These are phyloP conservation scores for Geoglossum glabrum DNA, from an alignment of 495 filamentous ascomycete genomes.

Conservation along the genomic window DNA sequence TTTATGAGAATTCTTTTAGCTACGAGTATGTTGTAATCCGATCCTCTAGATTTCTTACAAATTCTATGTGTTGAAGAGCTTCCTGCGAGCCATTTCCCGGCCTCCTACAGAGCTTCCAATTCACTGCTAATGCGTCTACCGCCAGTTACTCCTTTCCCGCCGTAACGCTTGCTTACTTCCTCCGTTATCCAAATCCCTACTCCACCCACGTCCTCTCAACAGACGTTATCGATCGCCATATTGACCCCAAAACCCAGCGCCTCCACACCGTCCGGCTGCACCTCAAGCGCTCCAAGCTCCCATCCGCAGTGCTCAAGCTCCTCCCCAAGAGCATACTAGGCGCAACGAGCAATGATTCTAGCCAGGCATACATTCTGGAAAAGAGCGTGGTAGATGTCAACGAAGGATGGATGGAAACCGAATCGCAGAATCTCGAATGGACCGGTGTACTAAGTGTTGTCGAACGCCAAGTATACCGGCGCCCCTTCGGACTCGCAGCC, in stretches of 20 bases:
- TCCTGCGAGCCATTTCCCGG: neutral
- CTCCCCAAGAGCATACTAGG: slow-evolving; percentile 59
- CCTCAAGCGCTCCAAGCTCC: slow-evolving; percentile 81
- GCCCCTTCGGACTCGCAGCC: slow-evolving; percentile 20
- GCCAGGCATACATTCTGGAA: slow-evolving; percentile 76
- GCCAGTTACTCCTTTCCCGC: slow-evolving; percentile 56
- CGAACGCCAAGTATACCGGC: slow-evolving; percentile 60
- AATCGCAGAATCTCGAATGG: slow-evolving; percentile 23
- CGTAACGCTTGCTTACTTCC: slow-evolving; percentile 94
- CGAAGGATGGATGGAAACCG: slow-evolving; percentile 49
- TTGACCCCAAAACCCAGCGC: slow-evolving; percentile 60
- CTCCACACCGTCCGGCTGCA: slow-evolving; percentile 81
- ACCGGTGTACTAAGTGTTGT: slow-evolving; percentile 54
- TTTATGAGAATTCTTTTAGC: slow-evolving; percentile 70
- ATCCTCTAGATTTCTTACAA: neutral
- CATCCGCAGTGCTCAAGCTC: slow-evolving; percentile 60
- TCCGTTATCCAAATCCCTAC: slow-evolving; percentile 96
- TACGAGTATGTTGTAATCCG: slow-evolving; percentile 32
- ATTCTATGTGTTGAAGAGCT: neutral
- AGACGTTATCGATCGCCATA: slow-evolving; percentile 74
- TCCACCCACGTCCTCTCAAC: slow-evolving; percentile 86
- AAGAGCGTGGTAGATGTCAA: slow-evolving; percentile 73
- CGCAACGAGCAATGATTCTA: slow-evolving; percentile 40
- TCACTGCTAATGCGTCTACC: neutral
- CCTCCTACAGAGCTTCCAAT: neutral